Percentiles rank a stretch among this genome's conserved stretches.
Conservation (phyloP, 306 rosid species). For the Pyrus pyrifolia region DNA sequence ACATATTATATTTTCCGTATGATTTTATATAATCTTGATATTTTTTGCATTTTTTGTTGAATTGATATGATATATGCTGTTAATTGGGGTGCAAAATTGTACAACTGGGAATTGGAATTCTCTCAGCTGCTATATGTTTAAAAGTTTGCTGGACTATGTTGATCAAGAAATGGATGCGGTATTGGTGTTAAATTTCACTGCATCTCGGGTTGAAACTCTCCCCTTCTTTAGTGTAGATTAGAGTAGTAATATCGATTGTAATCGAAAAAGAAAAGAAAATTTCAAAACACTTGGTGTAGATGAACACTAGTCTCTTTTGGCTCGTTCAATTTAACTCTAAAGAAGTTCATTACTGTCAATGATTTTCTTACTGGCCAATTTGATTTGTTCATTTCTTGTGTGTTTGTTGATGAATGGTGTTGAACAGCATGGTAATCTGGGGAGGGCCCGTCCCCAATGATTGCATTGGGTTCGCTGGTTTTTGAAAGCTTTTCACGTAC, state of each 20-base stretch:
- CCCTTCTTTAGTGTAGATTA: no score
- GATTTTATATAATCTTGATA: not conserved
- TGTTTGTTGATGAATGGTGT: not conserved
- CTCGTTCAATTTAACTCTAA: not conserved
- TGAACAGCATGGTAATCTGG: not conserved
- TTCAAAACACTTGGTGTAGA: no score
- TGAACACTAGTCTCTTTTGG: not conserved
- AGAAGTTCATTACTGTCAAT: not conserved
- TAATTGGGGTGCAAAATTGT: not conserved
- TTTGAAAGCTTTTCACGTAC: not conserved
- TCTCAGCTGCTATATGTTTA: not conserved
- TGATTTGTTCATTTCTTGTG: not conserved
- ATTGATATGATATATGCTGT: not conserved
- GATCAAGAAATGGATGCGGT: not conserved
- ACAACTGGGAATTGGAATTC: not conserved
- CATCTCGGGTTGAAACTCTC: no score
- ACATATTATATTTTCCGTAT: not conserved
- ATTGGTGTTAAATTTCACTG: not conserved
- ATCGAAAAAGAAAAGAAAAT: no score
- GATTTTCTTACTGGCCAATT: not conserved
- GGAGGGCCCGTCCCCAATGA: not conserved
- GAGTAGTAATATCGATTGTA: no score
- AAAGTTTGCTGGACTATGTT: not conserved
- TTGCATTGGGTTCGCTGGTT: not conserved
- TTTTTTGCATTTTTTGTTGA: not conserved